Conservation (phyloP, 257 asterid genomes). For the Cordia subcordata region DNA sequence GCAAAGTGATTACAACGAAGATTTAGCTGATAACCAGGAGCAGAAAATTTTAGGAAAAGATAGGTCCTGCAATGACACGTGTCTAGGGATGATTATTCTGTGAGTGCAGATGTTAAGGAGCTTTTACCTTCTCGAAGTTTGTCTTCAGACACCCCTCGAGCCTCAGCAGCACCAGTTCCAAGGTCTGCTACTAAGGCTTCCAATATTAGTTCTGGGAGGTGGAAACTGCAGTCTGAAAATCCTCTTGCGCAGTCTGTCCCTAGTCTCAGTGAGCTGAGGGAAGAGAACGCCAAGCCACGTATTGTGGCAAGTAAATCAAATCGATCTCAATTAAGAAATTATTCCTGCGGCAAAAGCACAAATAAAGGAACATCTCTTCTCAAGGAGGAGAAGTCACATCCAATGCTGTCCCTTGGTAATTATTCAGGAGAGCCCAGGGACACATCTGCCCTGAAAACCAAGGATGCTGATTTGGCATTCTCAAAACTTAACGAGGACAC, state of each 20-base stretch:
- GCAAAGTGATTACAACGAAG: slow-evolving; percentile 60
- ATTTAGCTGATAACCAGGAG: slow-evolving; percentile 35
- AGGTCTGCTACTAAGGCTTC: slow-evolving; percentile 55
- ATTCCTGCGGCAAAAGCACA: slow-evolving; percentile 55
- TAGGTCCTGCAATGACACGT: slow-evolving; percentile 40
- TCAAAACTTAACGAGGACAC: slow-evolving; percentile 41
- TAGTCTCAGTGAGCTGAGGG: slow-evolving; percentile 70
- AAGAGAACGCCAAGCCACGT: slow-evolving; percentile 73
- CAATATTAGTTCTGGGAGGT: slow-evolving; percentile 41
- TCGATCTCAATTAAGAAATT: slow-evolving; percentile 60
- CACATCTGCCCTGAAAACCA: slow-evolving; percentile 36
- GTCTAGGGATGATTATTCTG: too few species aligned
- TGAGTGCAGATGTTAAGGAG: slow-evolving; percentile 48
- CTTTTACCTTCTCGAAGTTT: slow-evolving; percentile 40
- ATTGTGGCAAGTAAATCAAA: slow-evolving; percentile 43
- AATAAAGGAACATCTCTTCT: slow-evolving; percentile 44
- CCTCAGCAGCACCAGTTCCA: slow-evolving; percentile 51
- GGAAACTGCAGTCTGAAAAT: slow-evolving; percentile 70
- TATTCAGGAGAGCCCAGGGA: slow-evolving; percentile 46
- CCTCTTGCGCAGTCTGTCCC: slow-evolving; percentile 92
- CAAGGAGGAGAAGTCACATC: slow-evolving; percentile 69
- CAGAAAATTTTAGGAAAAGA: slow-evolving; percentile 34
- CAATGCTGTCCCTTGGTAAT: slow-evolving; percentile 53
- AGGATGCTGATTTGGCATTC: slow-evolving; percentile 46
- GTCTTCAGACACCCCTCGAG: slow-evolving; percentile 55